Percentiles rank a stretch among this genome's conserved stretches.
phyloP scores from a whole-genome alignment of 805 yeast genomes.

The Yarrowia bubula region DNA sequence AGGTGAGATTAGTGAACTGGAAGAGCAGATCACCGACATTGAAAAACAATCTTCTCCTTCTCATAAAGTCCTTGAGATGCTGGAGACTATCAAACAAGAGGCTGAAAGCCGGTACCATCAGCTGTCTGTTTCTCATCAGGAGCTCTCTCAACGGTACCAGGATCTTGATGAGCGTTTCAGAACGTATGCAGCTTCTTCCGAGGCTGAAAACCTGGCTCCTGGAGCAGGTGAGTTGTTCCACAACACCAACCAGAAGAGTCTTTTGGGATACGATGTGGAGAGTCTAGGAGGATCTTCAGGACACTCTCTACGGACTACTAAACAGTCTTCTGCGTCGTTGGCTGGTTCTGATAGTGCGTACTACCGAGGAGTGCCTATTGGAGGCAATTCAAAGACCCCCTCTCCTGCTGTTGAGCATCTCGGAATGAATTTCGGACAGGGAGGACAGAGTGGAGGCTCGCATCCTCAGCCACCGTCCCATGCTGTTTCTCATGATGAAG shows the following conservation, averaged over 20 bases:
- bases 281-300: conserved; percentile 5
- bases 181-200: conserved; percentile 18
- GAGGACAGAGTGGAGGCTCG: background rate
- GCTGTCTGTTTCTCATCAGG: conserved; percentile 36
- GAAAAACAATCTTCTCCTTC: conserved; percentile 28
- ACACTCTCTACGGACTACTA: conserved; percentile 7
- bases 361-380: conserved; percentile 8
- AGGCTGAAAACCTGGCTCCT: conserved; percentile 11
- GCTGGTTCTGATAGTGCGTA: conserved; percentile 5
- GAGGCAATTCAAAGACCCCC: conserved; percentile 3
- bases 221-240: conserved; percentile 8
- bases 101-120: conserved; percentile 31
- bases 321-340: conserved; percentile 10
- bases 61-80: conserved; percentile 27
- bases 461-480: background rate
- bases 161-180: conserved; percentile 35
- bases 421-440: conserved; percentile 7
- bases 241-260: conserved; percentile 14
- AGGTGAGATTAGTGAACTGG: conserved; percentile 29
- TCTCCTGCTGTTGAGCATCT: conserved; percentile 14
- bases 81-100: conserved; percentile 30
- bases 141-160: conserved; percentile 33
- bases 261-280: conserved; percentile 16
- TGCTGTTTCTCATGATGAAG: background rate
- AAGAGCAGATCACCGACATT: conserved; percentile 28